phyloP scores from a whole-genome alignment of 139 green algal genomes.

The Zygnema cylindricum region DNA sequence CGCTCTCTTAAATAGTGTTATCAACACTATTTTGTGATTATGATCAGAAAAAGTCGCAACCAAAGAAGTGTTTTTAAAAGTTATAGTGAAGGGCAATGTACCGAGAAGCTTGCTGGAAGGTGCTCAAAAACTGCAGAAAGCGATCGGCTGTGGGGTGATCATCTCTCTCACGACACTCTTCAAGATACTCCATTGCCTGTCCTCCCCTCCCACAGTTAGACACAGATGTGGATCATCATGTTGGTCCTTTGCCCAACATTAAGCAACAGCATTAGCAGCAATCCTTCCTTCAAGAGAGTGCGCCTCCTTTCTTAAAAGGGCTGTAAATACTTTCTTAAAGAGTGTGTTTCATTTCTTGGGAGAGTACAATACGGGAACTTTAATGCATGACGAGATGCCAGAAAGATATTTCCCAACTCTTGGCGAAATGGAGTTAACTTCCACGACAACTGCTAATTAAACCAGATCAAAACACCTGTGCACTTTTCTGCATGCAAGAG shows the following conservation, averaged over 20 bases:
- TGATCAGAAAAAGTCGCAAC: neutral
- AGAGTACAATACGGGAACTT: no score
- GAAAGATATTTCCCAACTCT: neutral
- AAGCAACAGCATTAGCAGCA: no score
- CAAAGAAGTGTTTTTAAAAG: neutral
- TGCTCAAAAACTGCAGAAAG: constrained; percentile 40
- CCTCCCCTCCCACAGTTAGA: no score
- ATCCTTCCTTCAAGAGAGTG: no score
- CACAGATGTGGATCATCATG: no score
- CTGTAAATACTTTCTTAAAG: no score
- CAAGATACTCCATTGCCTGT: constrained; percentile 44
- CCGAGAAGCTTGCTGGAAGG: constrained; percentile 47
- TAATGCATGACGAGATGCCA: neutral
- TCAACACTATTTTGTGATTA: no score
- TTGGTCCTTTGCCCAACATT: no score
- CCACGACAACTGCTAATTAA: neutral
- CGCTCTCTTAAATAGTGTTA: no score
- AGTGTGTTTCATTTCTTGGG: no score
- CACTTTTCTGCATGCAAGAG: neutral
- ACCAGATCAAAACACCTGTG: neutral
- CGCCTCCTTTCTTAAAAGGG: no score
- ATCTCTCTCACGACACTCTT: constrained; percentile 24
- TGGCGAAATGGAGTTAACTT: neutral
- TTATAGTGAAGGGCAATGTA: constrained; percentile 2
- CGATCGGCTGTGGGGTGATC: neutral